Evolutionary conservation across 805 yeast genomes (phyloP).

Genomic region (Yamadazyma akitaensis): DNA sequence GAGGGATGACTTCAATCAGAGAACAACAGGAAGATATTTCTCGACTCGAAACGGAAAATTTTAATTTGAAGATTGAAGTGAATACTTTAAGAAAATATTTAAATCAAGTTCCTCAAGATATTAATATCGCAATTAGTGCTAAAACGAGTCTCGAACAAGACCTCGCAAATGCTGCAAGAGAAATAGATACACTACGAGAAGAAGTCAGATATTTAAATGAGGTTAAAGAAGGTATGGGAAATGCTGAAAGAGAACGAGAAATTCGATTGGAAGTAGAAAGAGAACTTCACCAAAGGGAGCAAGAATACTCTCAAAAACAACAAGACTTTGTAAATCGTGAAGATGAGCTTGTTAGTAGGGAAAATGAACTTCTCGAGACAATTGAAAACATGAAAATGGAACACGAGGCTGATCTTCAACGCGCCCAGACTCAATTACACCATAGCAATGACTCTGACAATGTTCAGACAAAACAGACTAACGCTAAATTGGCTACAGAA

Average conservation of each 20-base stretch:
- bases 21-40: slow-evolving; percentile 20
- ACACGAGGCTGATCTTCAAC: not conserved
- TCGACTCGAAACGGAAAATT: slow-evolving; percentile 40
- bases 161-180: slow-evolving; percentile 16
- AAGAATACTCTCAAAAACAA: not conserved
- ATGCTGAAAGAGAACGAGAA: slow-evolving; percentile 13
- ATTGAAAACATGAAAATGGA: not conserved
- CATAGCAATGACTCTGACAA: not conserved
- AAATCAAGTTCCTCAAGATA: slow-evolving; percentile 43
- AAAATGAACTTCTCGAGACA: slow-evolving; percentile 1
- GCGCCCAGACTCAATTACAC: too few species aligned
- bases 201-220: slow-evolving; percentile 6
- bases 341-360: not conserved
- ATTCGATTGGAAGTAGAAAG: not conserved
- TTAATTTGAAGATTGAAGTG: slow-evolving; percentile 41
- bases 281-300: not conserved
- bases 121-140: slow-evolving; percentile 33
- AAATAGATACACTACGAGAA: slow-evolving; percentile 11
- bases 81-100: slow-evolving; percentile 39
- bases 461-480: not conserved
- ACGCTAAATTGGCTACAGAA: not conserved
- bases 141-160: slow-evolving; percentile 34
- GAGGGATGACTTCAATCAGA: slow-evolving; percentile 17
- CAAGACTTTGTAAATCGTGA: not conserved
- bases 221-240: not conserved